Percentiles rank a stretch among this genome's conserved stretches.
Conservation (phyloP, 2,329 filamentous ascomycete species). For the Escovopsis weberi region DNA sequence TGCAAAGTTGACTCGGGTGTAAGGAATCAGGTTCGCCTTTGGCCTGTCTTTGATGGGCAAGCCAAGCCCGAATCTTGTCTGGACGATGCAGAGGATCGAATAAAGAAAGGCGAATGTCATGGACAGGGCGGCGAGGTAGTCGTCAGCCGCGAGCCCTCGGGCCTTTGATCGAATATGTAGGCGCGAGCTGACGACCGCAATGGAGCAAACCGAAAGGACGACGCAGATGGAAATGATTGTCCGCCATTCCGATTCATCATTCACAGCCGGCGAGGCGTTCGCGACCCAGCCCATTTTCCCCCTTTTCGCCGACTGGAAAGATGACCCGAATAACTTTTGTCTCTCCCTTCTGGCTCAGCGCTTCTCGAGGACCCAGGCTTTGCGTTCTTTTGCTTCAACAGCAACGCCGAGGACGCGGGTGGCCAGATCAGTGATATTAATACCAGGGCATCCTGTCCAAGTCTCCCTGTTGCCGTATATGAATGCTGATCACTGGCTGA, state of each 20-base stretch:
- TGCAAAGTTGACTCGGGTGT: constrained; percentile 36
- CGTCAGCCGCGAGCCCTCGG: constrained; percentile 31
- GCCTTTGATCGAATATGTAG: constrained; percentile 27
- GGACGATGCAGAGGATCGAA: constrained; percentile 33
- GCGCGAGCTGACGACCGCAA: constrained; percentile 24
- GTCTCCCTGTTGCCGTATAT: too few species aligned
- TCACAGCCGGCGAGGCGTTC: constrained; percentile 31
- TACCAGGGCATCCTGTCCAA: too few species aligned
- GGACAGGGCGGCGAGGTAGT: constrained; percentile 27
- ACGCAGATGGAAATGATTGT: constrained; percentile 34
- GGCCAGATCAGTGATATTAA: too few species aligned
- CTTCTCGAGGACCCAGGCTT: too few species aligned
- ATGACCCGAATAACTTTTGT: too few species aligned
- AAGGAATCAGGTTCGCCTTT: constrained; percentile 25
- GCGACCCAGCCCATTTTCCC: constrained; percentile 33
- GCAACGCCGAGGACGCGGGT: too few species aligned
- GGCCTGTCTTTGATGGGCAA: constrained; percentile 30
- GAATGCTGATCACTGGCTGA: too few species aligned
- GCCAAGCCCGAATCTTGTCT: constrained; percentile 39
- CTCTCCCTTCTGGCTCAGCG: too few species aligned
- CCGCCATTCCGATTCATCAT: constrained; percentile 31
- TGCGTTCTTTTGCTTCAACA: too few species aligned
- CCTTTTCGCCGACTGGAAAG: too few species aligned
- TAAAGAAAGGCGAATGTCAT: constrained; percentile 33
- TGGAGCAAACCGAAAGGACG: constrained; percentile 28